Evolutionary conservation across 257 asterid species (phyloP).

Genomic region (Parsonsia alboflavescens): DNA sequence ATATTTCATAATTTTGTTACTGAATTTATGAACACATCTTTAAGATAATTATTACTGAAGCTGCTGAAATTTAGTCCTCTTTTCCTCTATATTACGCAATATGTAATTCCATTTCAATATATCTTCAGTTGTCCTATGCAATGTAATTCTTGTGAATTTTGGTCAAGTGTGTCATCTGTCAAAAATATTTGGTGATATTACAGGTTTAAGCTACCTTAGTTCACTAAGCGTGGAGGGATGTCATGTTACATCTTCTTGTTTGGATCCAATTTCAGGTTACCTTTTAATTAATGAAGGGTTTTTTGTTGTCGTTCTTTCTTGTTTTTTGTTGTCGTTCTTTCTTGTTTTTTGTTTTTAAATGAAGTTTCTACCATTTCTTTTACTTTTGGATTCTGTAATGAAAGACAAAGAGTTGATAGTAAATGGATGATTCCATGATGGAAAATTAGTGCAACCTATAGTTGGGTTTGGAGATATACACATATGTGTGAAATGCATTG

Average conservation of each 20-base stretch:
- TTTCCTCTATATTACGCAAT: neutral
- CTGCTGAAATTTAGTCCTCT: neutral
- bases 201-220: conserved; percentile 61
- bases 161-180: neutral
- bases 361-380: neutral
- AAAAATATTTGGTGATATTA: conserved; percentile 1
- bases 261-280: conserved; percentile 75
- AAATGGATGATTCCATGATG: neutral
- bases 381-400: neutral
- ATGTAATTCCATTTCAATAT: neutral
- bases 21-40: neutral
- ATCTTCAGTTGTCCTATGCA: neutral
- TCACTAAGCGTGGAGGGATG: conserved; percentile 87
- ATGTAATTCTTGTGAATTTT: neutral
- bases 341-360: no score
- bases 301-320: no score
- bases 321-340: no score
- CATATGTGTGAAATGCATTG: neutral
- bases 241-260: conserved; percentile 71
- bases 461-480: neutral
- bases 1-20: neutral
- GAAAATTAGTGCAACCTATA: neutral
- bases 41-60: neutral
- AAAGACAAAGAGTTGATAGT: neutral
- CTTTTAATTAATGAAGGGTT: neutral